Conservation (phyloP, 2,329 filamentous ascomycete genomes). For the Penicillium sp. region DNA sequence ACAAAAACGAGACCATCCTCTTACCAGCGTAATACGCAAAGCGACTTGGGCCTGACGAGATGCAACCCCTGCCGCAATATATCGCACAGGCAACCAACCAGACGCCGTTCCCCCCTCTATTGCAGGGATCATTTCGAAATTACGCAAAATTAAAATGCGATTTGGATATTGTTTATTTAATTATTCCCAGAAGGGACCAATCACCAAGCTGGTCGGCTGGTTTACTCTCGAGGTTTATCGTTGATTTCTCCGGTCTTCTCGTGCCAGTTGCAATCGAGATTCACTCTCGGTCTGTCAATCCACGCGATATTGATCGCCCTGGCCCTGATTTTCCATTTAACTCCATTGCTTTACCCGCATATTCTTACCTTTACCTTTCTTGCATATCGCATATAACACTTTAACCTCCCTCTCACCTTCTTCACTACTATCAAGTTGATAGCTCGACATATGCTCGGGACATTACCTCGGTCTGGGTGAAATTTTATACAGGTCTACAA, state of each 20-base stretch:
- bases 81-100: constrained; percentile 32
- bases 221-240: constrained; percentile 24
- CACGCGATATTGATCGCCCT: constrained; percentile 21
- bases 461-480: constrained; percentile 15
- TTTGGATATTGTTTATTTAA: constrained; percentile 16
- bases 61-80: constrained; percentile 33
- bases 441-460: constrained; percentile 21
- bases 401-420: no score
- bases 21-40: constrained; percentile 22
- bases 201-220: constrained; percentile 13
- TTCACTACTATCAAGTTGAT: no score
- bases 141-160: constrained; percentile 8
- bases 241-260: constrained; percentile 26
- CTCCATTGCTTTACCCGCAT: constrained; percentile 32
- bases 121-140: constrained; percentile 20
- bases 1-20: constrained; percentile 9
- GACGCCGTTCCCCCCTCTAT: constrained; percentile 23
- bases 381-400: constrained; percentile 26
- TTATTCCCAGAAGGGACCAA: constrained; percentile 21
- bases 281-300: constrained; percentile 18
- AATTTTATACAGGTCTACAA: constrained; percentile 39
- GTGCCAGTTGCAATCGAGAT: constrained; percentile 29
- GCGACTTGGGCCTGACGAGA: constrained; percentile 18
- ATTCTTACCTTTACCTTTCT: constrained; percentile 17
- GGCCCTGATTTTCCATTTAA: constrained; percentile 27